Evolutionary conservation across 208 protist species (phyloP).

Genomic region (Strigomonas galati): DNA sequence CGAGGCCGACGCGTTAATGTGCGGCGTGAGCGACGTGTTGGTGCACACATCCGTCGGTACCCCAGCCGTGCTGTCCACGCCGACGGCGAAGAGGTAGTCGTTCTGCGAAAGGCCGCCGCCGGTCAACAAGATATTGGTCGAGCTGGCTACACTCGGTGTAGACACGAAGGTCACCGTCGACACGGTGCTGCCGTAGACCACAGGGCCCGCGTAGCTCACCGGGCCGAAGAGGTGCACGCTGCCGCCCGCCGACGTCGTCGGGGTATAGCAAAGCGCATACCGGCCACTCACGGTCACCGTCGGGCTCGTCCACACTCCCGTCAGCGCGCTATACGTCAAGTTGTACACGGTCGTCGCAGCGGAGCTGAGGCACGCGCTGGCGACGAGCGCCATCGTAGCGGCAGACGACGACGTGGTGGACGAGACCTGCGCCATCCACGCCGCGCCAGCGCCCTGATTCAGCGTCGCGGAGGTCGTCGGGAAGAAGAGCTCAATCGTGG

Average conservation of each 20-base stretch:
- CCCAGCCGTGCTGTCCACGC: conserved; percentile 9
- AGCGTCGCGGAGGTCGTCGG: conserved; percentile 3
- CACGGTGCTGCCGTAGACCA: conserved; percentile 51
- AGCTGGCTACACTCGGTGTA: conserved; percentile 19
- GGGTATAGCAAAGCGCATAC: conserved; percentile 73
- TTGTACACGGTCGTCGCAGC: conserved; percentile 11
- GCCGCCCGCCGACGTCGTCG: conserved; percentile 3
- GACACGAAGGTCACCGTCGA: conserved; percentile 29
- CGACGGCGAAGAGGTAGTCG: conserved; percentile 65
- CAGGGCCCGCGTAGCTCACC: conserved; percentile 35
- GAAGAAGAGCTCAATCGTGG: conserved; percentile 36
- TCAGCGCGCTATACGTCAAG: conserved; percentile 29
- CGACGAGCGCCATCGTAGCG: conserved; percentile 40
- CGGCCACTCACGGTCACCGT: conserved; percentile 15
- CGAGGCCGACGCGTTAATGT: conserved; percentile 26
- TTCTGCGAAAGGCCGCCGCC: conserved; percentile 64
- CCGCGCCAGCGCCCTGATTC: conserved; percentile 12
- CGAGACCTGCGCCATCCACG: conserved; percentile 41
- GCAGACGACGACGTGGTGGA: conserved; percentile 9
- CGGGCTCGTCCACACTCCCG: conserved; percentile 24
- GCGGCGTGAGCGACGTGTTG: conserved; percentile 50
- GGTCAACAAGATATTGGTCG: conserved; percentile 34
- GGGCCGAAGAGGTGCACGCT: conserved; percentile 53
- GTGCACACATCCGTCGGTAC: conserved; percentile 76
- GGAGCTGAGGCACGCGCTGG: conserved; percentile 29